Evolutionary conservation across 2,329 filamentous ascomycete species (phyloP).

Genomic region (Cladosporium sp.): DNA sequence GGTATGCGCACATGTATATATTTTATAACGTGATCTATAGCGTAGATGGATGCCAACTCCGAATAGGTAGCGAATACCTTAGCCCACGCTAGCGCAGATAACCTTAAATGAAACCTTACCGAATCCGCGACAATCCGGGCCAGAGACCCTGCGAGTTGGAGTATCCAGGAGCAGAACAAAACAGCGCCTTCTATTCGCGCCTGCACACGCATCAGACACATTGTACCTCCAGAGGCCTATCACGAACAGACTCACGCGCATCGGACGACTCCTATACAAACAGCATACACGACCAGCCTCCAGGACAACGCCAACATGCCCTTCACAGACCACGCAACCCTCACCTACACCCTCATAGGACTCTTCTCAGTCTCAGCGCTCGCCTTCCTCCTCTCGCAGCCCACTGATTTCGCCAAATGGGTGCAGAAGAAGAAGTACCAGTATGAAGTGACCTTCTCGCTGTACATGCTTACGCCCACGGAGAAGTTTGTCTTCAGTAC

Average conservation of each 20-base stretch:
- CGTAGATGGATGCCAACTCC: background rate
- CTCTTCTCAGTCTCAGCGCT: constrained; percentile 32
- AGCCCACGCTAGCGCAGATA: background rate
- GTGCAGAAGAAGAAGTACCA: constrained; percentile 94
- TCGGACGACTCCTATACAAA: background rate
- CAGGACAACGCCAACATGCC: constrained; percentile 5
- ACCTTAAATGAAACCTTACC: constrained; percentile 9
- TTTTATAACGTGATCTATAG: no score
- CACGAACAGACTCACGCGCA: background rate
- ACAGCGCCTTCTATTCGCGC: background rate
- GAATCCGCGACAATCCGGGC: background rate
- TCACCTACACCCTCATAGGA: constrained; percentile 31
- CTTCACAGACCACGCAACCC: constrained; percentile 13
- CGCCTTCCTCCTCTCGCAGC: constrained; percentile 42
- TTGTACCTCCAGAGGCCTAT: background rate
- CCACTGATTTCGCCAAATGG: constrained; percentile 68
- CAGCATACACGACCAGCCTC: background rate
- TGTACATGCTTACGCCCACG: constrained; percentile 95
- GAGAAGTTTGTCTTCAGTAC: constrained; percentile 97
- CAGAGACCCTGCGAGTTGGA: background rate
- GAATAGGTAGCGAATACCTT: no score
- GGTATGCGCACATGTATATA: no score
- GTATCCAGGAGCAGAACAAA: background rate
- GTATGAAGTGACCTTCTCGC: constrained; percentile 91
- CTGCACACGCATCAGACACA: background rate